phyloP scores from a whole-genome alignment of 257 asterid species.

The Lavandula angustifolia region DNA sequence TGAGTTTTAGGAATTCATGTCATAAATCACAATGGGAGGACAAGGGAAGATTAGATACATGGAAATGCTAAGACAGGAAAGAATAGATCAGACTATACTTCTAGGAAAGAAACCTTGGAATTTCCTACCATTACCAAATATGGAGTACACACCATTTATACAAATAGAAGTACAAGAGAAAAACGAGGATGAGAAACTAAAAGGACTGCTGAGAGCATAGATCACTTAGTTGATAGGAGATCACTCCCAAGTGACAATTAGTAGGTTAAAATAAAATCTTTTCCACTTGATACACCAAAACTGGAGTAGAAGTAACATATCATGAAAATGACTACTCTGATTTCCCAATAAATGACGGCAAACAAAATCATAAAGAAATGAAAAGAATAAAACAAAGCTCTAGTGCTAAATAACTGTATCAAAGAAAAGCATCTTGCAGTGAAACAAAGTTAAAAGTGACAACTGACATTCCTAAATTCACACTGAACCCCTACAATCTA shows the following conservation, averaged over 20 bases:
- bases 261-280: background rate
- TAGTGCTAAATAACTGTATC: no score
- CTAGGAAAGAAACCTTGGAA: background rate
- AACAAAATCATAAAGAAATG: background rate
- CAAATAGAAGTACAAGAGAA: background rate
- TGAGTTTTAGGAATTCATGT: background rate
- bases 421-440: conserved; percentile 4
- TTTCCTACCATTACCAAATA: background rate
- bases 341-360: background rate
- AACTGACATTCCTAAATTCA: background rate
- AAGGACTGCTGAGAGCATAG: background rate
- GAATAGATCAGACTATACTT: background rate
- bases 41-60: no score
- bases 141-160: background rate
- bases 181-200: background rate
- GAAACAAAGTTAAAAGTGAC: background rate
- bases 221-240: conserved; percentile 13
- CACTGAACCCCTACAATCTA: background rate
- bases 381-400: background rate
- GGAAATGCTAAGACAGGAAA: background rate
- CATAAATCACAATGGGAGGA: background rate
- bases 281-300: background rate
- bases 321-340: background rate
- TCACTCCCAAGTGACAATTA: conserved; percentile 16
- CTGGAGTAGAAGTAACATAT: background rate